These are phyloP conservation scores for Claviceps sorghi DNA, from an alignment of 2,329 filamentous ascomycete genomes.

Conservation along the genomic window DNA sequence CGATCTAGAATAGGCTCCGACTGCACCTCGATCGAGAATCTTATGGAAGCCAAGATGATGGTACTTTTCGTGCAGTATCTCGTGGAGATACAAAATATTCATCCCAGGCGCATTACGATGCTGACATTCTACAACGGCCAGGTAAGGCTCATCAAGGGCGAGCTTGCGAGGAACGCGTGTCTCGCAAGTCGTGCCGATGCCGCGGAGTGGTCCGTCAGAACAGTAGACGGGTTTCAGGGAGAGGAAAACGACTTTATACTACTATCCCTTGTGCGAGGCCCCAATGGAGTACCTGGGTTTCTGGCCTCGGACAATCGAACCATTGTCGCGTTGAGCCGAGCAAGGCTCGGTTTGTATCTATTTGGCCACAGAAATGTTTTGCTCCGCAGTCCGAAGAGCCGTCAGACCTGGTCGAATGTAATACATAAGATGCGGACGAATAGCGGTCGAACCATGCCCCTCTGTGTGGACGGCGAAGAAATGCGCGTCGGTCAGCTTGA, in stretches of 20 bases:
- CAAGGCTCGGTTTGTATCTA: slow-evolving; percentile 65
- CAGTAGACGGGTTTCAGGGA: slow-evolving; percentile 81
- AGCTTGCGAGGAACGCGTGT: slow-evolving; percentile 21
- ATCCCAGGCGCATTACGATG: slow-evolving; percentile 52
- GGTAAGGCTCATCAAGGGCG: slow-evolving; percentile 44
- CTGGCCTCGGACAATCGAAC: slow-evolving; percentile 46
- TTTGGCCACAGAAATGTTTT: slow-evolving; percentile 59
- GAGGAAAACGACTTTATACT: slow-evolving; percentile 79
- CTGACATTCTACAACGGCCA: slow-evolving; percentile 85
- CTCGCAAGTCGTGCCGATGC: slow-evolving; percentile 9
- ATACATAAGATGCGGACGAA: slow-evolving; percentile 25
- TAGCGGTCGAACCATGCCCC: slow-evolving; percentile 10
- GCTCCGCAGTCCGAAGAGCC: slow-evolving; percentile 26
- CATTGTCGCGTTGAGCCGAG: slow-evolving; percentile 50
- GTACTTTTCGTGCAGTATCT: slow-evolving; percentile 59
- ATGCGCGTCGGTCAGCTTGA: slow-evolving; percentile 36
- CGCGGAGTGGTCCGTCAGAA: slow-evolving; percentile 47
- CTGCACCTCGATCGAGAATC: slow-evolving; percentile 51
- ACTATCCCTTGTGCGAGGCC: slow-evolving; percentile 66
- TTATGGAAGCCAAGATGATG: slow-evolving; percentile 61
- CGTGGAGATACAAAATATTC: slow-evolving; percentile 37
- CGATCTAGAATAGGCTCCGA: slow-evolving; percentile 41
- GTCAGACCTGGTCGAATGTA: slow-evolving; percentile 26
- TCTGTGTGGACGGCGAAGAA: slow-evolving; percentile 35
- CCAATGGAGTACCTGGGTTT: slow-evolving; percentile 50